Conservation (phyloP, 2,329 filamentous ascomycete species). For the Colletotrichum cereale region DNA sequence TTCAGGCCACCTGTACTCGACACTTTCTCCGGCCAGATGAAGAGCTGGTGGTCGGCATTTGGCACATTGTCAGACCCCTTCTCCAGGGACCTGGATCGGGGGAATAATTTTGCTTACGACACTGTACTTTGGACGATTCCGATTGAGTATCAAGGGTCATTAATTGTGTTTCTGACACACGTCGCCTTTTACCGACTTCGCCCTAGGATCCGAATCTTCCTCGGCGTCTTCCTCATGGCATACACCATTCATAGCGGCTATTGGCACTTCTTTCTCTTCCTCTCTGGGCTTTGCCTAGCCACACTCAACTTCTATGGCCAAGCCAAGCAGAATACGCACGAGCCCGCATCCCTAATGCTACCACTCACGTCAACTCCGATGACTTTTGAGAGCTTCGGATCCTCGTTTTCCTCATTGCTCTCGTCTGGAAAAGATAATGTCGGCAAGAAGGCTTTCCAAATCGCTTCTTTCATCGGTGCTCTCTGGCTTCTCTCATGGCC, state of each 20-base stretch:
- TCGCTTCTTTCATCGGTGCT: constrained; percentile 7
- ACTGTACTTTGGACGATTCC: constrained; percentile 74
- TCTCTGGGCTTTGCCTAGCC: constrained; percentile 21
- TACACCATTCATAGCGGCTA: constrained; percentile 50
- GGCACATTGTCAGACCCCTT: constrained; percentile 64
- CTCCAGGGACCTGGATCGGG: constrained; percentile 54
- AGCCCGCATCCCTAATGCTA: background rate
- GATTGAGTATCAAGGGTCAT: constrained; percentile 69
- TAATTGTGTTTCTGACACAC: constrained; percentile 67
- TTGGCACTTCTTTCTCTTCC: constrained; percentile 36
- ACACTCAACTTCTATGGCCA: constrained; percentile 45
- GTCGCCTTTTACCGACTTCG: constrained; percentile 62
- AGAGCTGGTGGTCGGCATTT: constrained; percentile 57
- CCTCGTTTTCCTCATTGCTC: background rate
- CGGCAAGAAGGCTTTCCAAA: background rate
- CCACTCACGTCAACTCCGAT: background rate
- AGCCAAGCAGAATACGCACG: background rate
- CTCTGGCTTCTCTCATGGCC: constrained; percentile 28
- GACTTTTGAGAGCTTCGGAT: background rate
- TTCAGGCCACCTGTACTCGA: constrained; percentile 31
- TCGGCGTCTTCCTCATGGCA: constrained; percentile 54
- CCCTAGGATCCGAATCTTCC: constrained; percentile 55
- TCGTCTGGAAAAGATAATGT: background rate
- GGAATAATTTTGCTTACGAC: constrained; percentile 56
- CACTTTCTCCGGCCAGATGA: constrained; percentile 55